A percentile compares a stretch with the other conserved stretches of the same genome.
Conservation (phyloP, 2,329 filamentous ascomycete genomes). For the Ophiocordyceps robertsii region DNA sequence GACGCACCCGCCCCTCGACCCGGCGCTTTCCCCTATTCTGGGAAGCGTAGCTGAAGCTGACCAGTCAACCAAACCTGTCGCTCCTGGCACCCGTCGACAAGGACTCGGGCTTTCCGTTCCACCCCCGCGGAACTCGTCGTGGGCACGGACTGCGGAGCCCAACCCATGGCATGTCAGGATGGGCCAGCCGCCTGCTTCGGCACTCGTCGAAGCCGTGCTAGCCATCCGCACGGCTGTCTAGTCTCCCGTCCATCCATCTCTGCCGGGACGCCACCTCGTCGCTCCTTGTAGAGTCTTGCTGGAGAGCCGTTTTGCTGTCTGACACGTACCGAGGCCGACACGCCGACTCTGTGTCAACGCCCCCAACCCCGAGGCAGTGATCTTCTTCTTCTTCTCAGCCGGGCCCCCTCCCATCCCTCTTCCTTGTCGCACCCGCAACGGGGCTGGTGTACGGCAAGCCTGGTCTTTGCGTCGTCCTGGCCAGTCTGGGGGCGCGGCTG, state of each 20-base stretch:
- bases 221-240: background rate
- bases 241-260: too few relatives aligned
- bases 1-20: background rate
- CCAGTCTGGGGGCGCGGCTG: background rate
- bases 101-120: too few relatives aligned
- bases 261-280: too few relatives aligned
- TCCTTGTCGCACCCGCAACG: too few relatives aligned
- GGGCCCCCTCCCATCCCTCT: too few relatives aligned
- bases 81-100: too few relatives aligned
- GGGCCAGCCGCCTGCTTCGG: background rate
- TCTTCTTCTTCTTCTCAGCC: too few relatives aligned
- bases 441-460: background rate
- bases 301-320: too few relatives aligned
- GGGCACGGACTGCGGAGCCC: background rate
- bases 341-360: too few relatives aligned
- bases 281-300: too few relatives aligned
- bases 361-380: too few relatives aligned
- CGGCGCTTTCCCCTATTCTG: background rate
- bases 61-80: background rate
- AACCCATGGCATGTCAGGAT: background rate
- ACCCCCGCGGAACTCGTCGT: background rate
- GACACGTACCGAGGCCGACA: too few relatives aligned
- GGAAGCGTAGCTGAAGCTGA: constrained; percentile 1
- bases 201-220: background rate
- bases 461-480: background rate